Evolutionary conservation across 164 flowering plant genomes (phyloP).

Genomic region (Vitis labrusca): DNA sequence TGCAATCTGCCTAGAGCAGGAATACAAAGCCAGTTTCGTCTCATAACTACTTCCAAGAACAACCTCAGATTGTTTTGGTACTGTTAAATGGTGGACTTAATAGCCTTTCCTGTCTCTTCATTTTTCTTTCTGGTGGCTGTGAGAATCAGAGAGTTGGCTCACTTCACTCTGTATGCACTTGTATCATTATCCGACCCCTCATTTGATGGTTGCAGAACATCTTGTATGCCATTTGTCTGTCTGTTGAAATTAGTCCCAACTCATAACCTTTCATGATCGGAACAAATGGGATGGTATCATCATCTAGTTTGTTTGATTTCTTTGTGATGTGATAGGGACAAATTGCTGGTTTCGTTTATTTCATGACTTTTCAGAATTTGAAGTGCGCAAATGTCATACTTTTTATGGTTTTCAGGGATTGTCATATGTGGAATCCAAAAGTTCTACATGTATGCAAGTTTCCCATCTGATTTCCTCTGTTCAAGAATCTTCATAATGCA

Average conservation of each 20-base stretch:
- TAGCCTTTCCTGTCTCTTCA: neutral
- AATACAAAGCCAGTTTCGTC: constrained; percentile 91
- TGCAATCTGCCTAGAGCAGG: constrained; percentile 92
- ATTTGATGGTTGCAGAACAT: no score
- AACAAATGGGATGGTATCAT: no score
- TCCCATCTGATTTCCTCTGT: no score
- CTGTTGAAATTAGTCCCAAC: no score
- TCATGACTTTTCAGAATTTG: constrained; percentile 1
- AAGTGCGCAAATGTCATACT: neutral
- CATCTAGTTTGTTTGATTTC: no score
- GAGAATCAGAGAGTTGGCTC: no score
- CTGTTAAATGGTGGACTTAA: neutral
- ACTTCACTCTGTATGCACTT: no score
- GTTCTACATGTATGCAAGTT: neutral
- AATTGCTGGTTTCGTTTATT: neutral
- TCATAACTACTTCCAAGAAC: constrained; percentile 58
- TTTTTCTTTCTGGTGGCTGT: no score
- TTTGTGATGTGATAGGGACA: neutral
- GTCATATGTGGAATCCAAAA: constrained; percentile 70
- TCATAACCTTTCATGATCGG: no score
- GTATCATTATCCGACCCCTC: no score
- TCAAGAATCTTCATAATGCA: no score
- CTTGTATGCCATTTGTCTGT: no score
- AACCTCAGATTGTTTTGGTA: neutral
- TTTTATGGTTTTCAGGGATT: constrained; percentile 63